Percentiles rank a stretch among this genome's conserved stretches.
Conservation (phyloP, 1,284 basidiomycete genomes). For the Papiliotrema flavescens region DNA sequence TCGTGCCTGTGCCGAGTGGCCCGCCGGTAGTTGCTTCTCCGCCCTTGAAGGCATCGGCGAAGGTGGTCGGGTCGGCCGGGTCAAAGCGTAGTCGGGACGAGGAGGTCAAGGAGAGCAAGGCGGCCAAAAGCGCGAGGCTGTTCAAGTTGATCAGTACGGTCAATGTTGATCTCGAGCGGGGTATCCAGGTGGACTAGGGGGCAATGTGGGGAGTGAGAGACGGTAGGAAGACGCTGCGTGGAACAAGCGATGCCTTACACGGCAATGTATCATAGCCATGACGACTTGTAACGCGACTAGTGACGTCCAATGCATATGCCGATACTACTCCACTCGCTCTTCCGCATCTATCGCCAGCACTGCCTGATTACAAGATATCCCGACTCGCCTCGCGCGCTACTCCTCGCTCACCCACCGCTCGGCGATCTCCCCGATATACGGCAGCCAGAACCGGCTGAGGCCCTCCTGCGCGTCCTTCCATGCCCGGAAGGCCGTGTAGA, state of each 20-base stretch:
- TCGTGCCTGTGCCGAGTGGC: not conserved
- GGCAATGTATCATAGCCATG: too few species aligned
- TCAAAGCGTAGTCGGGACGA: not conserved
- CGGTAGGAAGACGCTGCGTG: not conserved
- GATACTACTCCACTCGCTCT: too few species aligned
- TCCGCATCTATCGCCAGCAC: too few species aligned
- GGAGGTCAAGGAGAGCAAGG: slow-evolving; percentile 20
- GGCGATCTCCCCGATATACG: slow-evolving; percentile 65
- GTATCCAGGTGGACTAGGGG: too few species aligned
- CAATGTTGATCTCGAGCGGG: too few species aligned
- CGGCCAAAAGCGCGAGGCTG: slow-evolving; percentile 27
- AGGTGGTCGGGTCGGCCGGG: not conserved
- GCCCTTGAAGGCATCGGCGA: too few species aligned
- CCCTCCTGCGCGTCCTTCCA: slow-evolving; percentile 63
- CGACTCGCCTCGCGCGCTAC: too few species aligned
- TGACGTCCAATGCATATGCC: too few species aligned
- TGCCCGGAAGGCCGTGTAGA: slow-evolving; percentile 54
- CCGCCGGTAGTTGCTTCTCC: too few species aligned
- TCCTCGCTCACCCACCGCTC: slow-evolving; percentile 70
- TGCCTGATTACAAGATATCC: too few species aligned
- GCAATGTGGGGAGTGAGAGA: slow-evolving; percentile 12
- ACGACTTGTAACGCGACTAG: too few species aligned
- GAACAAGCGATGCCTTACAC: too few species aligned
- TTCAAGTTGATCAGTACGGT: slow-evolving; percentile 23
- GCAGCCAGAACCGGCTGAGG: slow-evolving; percentile 61